Evolutionary conservation across 2,329 filamentous ascomycete genomes (phyloP), one percentile per base, ranked within the genome.

Genomic region (Scedosporium apiospermum): DNA sequence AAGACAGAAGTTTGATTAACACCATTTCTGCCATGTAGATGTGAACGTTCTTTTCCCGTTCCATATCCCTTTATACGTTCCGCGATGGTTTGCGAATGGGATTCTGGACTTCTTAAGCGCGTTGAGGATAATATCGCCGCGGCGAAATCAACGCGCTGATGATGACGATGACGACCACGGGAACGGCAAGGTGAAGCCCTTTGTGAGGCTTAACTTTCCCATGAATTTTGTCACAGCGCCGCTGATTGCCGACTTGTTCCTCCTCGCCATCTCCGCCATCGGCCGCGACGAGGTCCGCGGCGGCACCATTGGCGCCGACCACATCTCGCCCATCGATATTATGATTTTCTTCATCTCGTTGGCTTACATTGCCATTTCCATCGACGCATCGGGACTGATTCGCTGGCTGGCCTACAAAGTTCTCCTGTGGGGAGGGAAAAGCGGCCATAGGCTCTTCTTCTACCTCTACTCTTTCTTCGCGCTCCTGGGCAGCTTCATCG

Each of bases 391-490:
- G 0, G 88, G 88, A 3, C 76, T 91, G 16, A 90, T 91, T 68
- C 77, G 88, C 62, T 91, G 79, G 65, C 70, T 90, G 23, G 88
- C 88, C 0, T 89, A 89, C 76, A 88, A 83, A 65, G 88, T 90
- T 0, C 76, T 91, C 2, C 80, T 87, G 63, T 85, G 82, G 74
- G 88, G 85, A 58, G 88, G 88, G 3, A 80, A 84, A 64, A 80
- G 82, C n/a, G 88, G 88, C 0, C 85, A 87, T 64, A 74, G 80
- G 27, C 77, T 91, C 1, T 91, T 88, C 76, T 86, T 90, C 71
- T 90, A 88, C 69, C 83, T 91, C 3, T 91, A 90, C 68, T 73
- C 78, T 44, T 90, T 91, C 75, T 91, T 90, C 76, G 90, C 90
- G 65, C 71, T 72, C 4, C 72, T 91, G 0, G 87, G 87, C 1